A percentile compares a stretch with the other conserved stretches of the same genome.
These are phyloP conservation scores for Akebia trifoliata DNA, from an alignment of 164 flowering plant genomes.

Conservation along the genomic window DNA sequence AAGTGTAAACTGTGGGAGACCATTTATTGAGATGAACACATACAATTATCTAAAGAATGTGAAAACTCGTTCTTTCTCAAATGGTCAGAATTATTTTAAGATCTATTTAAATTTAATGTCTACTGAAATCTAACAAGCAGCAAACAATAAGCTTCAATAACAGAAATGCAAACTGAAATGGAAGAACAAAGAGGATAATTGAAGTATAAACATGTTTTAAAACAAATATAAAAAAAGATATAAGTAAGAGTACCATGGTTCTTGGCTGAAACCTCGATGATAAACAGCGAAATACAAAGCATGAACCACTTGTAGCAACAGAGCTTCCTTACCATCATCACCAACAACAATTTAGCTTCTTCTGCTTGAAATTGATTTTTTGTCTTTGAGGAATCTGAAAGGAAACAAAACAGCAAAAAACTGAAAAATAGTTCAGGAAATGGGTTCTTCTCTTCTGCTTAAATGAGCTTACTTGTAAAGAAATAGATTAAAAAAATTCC, in stretches of 20 bases:
- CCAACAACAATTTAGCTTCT: background rate
- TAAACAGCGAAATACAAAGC: constrained; percentile 24
- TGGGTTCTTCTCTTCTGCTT: constrained; percentile 2
- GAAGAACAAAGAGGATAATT: too few species aligned
- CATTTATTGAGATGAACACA: too few species aligned
- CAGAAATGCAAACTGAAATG: too few species aligned
- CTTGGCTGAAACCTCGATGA: constrained; percentile 33
- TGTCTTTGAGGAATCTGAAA: background rate
- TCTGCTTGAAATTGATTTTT: background rate
- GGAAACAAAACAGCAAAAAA: too few species aligned
- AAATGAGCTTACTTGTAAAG: background rate
- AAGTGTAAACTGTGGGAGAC: too few species aligned
- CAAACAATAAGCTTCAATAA: too few species aligned
- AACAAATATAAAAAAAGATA: background rate
- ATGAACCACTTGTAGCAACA: constrained; percentile 22
- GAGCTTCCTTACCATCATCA: constrained; percentile 23
- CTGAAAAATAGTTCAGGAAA: background rate
- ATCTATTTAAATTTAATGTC: background rate
- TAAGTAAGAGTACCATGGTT: constrained; percentile 31
- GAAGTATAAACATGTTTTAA: too few species aligned
- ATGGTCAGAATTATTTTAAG: too few species aligned
- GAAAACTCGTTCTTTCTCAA: too few species aligned
- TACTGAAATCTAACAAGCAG: background rate
- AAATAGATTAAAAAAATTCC: too few species aligned
- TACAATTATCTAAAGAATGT: too few species aligned